These are phyloP conservation scores for Cystofilobasidium capitatum DNA, from an alignment of 768 basidiomycete species.

Conservation along the genomic window DNA sequence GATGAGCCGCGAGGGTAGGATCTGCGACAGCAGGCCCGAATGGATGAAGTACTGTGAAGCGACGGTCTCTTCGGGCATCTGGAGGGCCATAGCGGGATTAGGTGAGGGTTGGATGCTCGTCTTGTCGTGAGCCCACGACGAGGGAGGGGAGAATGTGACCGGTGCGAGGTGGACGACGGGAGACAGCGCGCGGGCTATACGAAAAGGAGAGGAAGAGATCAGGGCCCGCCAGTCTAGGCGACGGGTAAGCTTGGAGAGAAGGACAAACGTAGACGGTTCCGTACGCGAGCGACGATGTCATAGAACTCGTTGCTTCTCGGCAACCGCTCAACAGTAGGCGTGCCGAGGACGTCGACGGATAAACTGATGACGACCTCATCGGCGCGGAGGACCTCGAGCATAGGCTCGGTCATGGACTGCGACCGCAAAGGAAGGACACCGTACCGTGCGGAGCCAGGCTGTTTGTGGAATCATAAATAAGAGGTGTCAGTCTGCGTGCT, in stretches of 20 bases:
- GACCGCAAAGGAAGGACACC: slow-evolving; percentile 69
- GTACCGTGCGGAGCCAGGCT: slow-evolving; percentile 69
- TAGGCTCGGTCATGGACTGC: slow-evolving; percentile 64
- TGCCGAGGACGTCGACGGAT: slow-evolving; percentile 10
- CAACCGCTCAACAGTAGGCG: neutral
- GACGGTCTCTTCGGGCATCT: neutral
- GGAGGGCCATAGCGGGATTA: neutral
- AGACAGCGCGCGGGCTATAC: neutral
- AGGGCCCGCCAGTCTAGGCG: slow-evolving; percentile 12
- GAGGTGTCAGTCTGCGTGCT: neutral
- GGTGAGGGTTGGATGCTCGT: neutral
- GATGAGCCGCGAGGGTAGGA: slow-evolving; percentile 23
- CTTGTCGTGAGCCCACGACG: neutral
- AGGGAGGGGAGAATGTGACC: neutral
- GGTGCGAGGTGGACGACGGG: slow-evolving; percentile 3
- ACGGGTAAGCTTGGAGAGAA: slow-evolving; percentile 21
- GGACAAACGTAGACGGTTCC: slow-evolving; percentile 32
- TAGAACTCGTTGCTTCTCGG: slow-evolving; percentile 30
- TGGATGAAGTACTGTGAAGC: slow-evolving; percentile 1
- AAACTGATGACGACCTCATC: slow-evolving; percentile 57
- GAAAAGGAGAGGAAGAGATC: neutral
- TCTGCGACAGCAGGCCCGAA: slow-evolving; percentile 29
- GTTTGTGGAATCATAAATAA: neutral
- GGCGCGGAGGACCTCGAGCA: slow-evolving; percentile 66
- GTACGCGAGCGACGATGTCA: slow-evolving; percentile 29